phyloP scores from a whole-genome alignment of 208 protist genomes.

The Trypanosoma melophagium region DNA sequence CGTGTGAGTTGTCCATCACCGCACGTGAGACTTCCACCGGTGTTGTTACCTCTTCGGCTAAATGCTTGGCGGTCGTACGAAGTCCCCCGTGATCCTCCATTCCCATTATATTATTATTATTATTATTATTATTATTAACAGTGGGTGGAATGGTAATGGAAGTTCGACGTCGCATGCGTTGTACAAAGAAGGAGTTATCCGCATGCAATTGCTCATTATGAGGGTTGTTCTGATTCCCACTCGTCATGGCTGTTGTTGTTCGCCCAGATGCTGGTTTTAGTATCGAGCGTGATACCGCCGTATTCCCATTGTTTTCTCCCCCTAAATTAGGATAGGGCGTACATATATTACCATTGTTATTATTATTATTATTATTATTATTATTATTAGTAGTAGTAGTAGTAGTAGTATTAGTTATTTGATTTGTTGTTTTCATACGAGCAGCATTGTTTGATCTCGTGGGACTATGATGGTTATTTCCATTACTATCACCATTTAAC shows the following conservation, averaged over 20 bases:
- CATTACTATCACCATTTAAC: not conserved
- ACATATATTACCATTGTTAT: too few relatives aligned
- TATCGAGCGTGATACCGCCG: too few relatives aligned
- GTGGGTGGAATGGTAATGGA: not conserved
- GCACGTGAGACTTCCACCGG: not conserved
- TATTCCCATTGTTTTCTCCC: too few relatives aligned
- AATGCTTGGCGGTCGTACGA: not conserved
- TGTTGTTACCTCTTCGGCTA: not conserved
- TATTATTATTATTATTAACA: not conserved
- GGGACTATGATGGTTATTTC: too few relatives aligned
- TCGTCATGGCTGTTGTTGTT: too few relatives aligned
- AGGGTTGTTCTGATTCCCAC: not conserved
- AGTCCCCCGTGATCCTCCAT: not conserved
- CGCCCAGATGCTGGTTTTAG: too few relatives aligned
- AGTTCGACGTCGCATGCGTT: conserved; percentile 3
- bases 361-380: too few relatives aligned
- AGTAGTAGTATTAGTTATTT: too few relatives aligned
- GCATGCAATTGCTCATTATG: not conserved
- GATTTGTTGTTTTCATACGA: too few relatives aligned
- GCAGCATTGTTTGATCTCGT: too few relatives aligned
- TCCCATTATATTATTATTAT: not conserved
- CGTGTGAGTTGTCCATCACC: not conserved
- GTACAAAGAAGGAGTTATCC: not conserved
- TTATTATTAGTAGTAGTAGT: too few relatives aligned
- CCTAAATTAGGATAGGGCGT: too few relatives aligned